Percentiles rank a stretch among this genome's conserved stretches.
Evolutionary conservation across 2,329 filamentous ascomycete species (phyloP).

Genomic region (Colletotrichum kahawae): DNA sequence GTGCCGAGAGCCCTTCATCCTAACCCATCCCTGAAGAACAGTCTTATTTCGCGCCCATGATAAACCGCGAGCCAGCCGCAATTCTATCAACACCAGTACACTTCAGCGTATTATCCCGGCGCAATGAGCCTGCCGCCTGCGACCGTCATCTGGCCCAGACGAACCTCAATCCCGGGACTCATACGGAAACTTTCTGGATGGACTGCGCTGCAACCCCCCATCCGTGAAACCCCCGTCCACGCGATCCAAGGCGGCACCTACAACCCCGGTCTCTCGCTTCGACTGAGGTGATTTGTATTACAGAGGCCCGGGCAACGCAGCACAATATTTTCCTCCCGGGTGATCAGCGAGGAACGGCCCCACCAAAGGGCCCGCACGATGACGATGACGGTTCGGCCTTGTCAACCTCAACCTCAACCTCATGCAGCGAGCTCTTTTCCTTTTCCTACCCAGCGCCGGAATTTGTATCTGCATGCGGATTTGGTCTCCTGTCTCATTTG

Average conservation of each 20-base stretch:
- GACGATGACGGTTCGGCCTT: constrained; percentile 2
- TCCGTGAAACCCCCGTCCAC: neutral
- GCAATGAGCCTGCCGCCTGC: neutral
- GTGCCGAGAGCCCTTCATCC: neutral
- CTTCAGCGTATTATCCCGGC: neutral
- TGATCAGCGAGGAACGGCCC: constrained; percentile 5
- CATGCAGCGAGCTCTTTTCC: neutral
- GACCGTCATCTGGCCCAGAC: neutral
- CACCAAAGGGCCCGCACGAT: constrained; percentile 4
- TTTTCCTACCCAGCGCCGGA: neutral
- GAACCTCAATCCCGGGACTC: constrained; percentile 9
- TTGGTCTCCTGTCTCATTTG: neutral
- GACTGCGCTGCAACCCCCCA: constrained; percentile 7
- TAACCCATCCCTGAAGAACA: neutral
- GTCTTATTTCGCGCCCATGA: neutral
- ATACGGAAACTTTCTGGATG: neutral
- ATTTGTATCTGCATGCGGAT: neutral
- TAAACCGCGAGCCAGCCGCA: neutral
- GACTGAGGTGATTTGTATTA: constrained; percentile 7
- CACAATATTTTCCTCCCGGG: neutral
- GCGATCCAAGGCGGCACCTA: neutral
- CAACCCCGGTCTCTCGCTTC: neutral
- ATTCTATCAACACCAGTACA: neutral
- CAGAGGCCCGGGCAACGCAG: neutral
- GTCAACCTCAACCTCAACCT: constrained; percentile 1